Evolutionary conservation across 2,329 filamentous ascomycete genomes (phyloP).

Genomic region (Coniochaeta prunicola): DNA sequence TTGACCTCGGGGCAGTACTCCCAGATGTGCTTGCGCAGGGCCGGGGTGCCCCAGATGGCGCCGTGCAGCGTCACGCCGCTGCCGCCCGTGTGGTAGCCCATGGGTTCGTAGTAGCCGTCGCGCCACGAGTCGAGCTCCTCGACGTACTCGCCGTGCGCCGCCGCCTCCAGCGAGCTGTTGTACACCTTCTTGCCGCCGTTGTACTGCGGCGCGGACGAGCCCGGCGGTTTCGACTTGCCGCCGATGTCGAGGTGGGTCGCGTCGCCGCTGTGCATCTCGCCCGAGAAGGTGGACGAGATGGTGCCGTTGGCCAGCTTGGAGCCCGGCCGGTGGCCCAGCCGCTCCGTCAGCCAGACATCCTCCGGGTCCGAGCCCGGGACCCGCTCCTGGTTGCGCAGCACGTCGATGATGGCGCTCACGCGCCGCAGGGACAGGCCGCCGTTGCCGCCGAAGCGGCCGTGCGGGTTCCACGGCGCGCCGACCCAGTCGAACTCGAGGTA

Average conservation of each 20-base stretch:
- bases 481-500: conserved; percentile 47
- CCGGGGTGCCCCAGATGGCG: conserved; percentile 40
- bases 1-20: conserved; percentile 53
- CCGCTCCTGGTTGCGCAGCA: conserved; percentile 37
- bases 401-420: conserved; percentile 39
- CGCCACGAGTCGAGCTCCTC: conserved; percentile 42
- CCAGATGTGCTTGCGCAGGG: conserved; percentile 42
- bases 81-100: conserved; percentile 51
- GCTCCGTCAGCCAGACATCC: conserved; percentile 48
- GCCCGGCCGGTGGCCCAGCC: conserved; percentile 40
- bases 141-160: conserved; percentile 24
- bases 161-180: conserved; percentile 19
- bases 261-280: conserved; percentile 36
- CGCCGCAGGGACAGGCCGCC: conserved; percentile 45
- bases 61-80: conserved; percentile 36
- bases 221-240: conserved; percentile 7
- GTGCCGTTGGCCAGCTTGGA: conserved; percentile 45
- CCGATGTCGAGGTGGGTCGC: conserved; percentile 13
- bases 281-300: conserved; percentile 39
- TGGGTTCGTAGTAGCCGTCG: conserved; percentile 46
- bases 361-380: conserved; percentile 39
- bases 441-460: conserved; percentile 39
- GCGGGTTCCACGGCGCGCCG: conserved; percentile 40
- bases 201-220: background rate
- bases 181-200: conserved; percentile 6